Conservation (phyloP, 192 early-diverging fungal genomes). For the Chytriomyces sp. region DNA sequence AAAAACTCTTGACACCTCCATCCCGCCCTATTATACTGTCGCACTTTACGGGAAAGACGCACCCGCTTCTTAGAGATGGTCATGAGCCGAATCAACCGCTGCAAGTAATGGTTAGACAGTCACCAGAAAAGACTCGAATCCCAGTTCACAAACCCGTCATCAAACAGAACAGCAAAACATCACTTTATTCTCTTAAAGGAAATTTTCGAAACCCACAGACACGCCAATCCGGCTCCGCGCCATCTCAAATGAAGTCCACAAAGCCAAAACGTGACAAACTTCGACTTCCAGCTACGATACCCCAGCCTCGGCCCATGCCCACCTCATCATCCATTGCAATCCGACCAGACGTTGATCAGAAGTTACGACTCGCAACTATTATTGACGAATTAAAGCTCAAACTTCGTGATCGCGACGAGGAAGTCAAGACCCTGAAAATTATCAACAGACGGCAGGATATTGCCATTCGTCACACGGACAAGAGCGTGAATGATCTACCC, state of each 20-base stretch:
- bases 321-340: not conserved
- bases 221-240: no score
- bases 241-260: no score
- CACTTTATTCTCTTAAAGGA: not conserved
- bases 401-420: slow-evolving; percentile 10
- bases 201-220: no score
- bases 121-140: no score
- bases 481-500: slow-evolving; percentile 5
- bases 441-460: slow-evolving; percentile 26
- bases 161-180: not conserved
- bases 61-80: no score
- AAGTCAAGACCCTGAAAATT: slow-evolving; percentile 26
- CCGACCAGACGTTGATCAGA: slow-evolving; percentile 8
- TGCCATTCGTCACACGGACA: slow-evolving; percentile 21
- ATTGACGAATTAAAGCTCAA: slow-evolving; percentile 14
- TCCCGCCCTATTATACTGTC: no score
- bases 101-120: no score
- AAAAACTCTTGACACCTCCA: no score
- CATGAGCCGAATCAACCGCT: no score
- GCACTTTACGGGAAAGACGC: slow-evolving; percentile 23
- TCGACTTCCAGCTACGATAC: not conserved
- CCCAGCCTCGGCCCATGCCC: not conserved
- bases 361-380: not conserved
- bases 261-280: not conserved
- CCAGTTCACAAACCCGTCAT: no score